These are phyloP conservation scores for Betula pendula DNA, from an alignment of 306 rosid genomes.

Conservation along the genomic window DNA sequence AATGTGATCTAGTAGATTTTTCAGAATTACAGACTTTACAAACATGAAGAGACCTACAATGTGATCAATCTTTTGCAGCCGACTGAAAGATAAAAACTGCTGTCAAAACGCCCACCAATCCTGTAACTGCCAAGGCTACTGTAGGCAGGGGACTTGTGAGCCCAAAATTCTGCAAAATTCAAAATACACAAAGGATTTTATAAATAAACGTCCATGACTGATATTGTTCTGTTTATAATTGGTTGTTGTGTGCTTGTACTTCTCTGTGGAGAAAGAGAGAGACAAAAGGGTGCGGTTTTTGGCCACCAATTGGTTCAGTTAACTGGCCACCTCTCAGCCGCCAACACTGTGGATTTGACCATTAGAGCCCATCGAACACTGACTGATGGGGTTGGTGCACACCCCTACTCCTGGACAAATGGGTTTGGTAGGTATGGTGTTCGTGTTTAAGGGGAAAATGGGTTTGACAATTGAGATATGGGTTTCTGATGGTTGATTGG, in stretches of 20 bases:
- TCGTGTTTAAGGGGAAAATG: no score
- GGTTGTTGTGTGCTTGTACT: background rate
- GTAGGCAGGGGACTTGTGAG: conserved; percentile 69
- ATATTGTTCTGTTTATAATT: background rate
- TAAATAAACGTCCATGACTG: conserved; percentile 5
- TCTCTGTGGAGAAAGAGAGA: background rate
- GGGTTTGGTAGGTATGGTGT: no score
- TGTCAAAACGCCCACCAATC: conserved; percentile 77
- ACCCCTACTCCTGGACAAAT: no score
- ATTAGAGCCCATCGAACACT: no score
- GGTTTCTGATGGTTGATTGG: no score
- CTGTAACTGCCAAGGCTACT: conserved; percentile 82
- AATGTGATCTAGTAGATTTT: conserved; percentile 19
- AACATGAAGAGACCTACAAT: conserved; percentile 9
- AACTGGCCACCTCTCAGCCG: no score
- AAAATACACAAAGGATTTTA: background rate
- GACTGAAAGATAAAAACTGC: conserved; percentile 93
- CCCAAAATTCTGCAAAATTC: conserved; percentile 79
- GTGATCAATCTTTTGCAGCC: conserved; percentile 64
- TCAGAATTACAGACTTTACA: conserved; percentile 39
- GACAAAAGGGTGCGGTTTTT: no score
- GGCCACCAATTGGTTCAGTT: no score
- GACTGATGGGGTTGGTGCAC: no score
- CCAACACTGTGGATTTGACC: background rate
- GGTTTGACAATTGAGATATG: no score